A percentile compares a stretch with the other conserved stretches of the same genome.
phyloP scores from a whole-genome alignment of 306 rosid genomes.

The Alnus glutinosa region DNA sequence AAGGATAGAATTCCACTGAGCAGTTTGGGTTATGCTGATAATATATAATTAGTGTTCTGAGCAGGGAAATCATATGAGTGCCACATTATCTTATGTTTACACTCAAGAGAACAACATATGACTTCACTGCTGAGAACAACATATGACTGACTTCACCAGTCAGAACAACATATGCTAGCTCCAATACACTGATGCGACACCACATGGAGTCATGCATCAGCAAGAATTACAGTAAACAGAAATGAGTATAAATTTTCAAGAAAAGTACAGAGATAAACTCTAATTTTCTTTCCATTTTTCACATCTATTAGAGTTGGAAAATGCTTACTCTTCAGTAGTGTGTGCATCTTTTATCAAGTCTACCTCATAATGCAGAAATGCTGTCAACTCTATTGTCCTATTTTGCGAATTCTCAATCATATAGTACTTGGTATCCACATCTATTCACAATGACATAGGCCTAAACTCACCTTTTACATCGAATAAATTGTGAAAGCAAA shows the following conservation, averaged over 20 bases:
- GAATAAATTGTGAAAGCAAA: background rate
- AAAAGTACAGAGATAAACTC: background rate
- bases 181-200: background rate
- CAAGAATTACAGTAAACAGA: too few relatives aligned
- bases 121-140: background rate
- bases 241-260: background rate
- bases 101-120: background rate
- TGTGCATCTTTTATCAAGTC: background rate
- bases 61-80: background rate
- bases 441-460: background rate
- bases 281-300: background rate
- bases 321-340: background rate
- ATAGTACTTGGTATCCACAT: background rate
- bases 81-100: background rate
- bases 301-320: background rate
- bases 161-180: background rate
- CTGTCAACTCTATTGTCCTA: background rate
- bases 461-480: background rate
- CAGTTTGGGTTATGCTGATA: background rate
- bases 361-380: background rate
- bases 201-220: constrained; percentile 5
- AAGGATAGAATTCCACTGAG: background rate
- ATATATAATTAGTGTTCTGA: background rate
- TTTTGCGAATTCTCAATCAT: background rate
- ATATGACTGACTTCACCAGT: background rate